A percentile compares a stretch with the other conserved stretches of the same genome.
Conservation (phyloP, 805 yeast genomes). For the Kluyveromyces siamensis region DNA sequence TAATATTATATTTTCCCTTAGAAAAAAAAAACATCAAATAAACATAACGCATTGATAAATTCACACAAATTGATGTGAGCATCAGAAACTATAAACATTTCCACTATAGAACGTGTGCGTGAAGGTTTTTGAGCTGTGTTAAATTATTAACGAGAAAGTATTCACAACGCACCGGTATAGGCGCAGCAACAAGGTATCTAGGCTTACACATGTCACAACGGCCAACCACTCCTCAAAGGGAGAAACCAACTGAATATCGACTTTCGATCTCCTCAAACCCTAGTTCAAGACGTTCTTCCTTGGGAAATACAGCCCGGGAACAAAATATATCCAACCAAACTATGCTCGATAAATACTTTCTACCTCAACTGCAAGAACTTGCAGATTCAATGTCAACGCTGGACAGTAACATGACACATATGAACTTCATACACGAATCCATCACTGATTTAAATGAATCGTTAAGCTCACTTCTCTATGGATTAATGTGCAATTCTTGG, state of each 20-base stretch:
- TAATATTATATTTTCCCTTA: no score
- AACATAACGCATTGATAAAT: no score
- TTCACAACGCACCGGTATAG: neutral
- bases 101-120: no score
- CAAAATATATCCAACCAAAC: constrained; percentile 6
- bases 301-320: constrained; percentile 10
- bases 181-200: neutral
- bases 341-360: constrained; percentile 28
- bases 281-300: constrained; percentile 27
- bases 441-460: constrained; percentile 66
- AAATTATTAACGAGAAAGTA: no score
- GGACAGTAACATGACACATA: constrained; percentile 46
- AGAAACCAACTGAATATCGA: constrained; percentile 27
- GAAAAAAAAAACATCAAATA: no score
- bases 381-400: constrained; percentile 46
- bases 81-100: no score
- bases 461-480: constrained; percentile 67
- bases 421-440: constrained; percentile 53
- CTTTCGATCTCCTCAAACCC: constrained; percentile 34
- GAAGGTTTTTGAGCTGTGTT: no score
- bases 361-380: constrained; percentile 36
- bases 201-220: neutral
- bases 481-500: constrained; percentile 79
- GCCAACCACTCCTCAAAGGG: constrained; percentile 2
- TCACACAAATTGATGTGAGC: no score